A percentile compares a stretch with the other conserved stretches of the same genome.
Evolutionary conservation across 2,329 filamentous ascomycete species (phyloP).

Genomic region (Microsporum canis): DNA sequence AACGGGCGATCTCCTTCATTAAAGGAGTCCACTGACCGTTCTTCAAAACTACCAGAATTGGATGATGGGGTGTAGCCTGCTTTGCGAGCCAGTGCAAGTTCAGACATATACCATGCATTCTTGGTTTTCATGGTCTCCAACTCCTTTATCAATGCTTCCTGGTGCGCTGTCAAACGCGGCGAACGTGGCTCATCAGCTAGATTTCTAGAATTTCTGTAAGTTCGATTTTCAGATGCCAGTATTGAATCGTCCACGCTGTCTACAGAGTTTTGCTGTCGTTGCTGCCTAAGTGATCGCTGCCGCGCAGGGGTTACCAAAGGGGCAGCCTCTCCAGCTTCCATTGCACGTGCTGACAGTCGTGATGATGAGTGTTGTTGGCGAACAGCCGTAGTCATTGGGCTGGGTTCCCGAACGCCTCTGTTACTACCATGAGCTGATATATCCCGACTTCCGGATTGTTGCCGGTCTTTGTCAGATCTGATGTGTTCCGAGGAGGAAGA

Average conservation of each 20-base stretch:
- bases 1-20: constrained; percentile 85
- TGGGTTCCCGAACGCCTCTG: constrained; percentile 34
- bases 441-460: constrained; percentile 37
- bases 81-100: constrained; percentile 82
- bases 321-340: constrained; percentile 38
- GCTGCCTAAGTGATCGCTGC: constrained; percentile 45
- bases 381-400: constrained; percentile 41
- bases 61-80: constrained; percentile 61
- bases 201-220: constrained; percentile 31
- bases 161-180: constrained; percentile 35
- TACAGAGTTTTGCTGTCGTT: constrained; percentile 52
- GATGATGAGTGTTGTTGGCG: constrained; percentile 43
- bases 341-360: constrained; percentile 29
- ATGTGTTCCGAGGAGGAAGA: constrained; percentile 34
- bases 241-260: constrained; percentile 55
- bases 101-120: constrained; percentile 95
- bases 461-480: constrained; percentile 39
- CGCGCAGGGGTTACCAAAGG: constrained; percentile 35
- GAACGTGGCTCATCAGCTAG: constrained; percentile 36
- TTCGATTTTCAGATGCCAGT: constrained; percentile 32
- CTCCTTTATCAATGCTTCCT: constrained; percentile 66
- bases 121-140: constrained; percentile 71
- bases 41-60: constrained; percentile 52
- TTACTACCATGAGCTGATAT: constrained; percentile 27
- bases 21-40: constrained; percentile 64